phyloP scores from a whole-genome alignment of 2,329 filamentous ascomycete genomes.

The Pleurostoma richardsiae region DNA sequence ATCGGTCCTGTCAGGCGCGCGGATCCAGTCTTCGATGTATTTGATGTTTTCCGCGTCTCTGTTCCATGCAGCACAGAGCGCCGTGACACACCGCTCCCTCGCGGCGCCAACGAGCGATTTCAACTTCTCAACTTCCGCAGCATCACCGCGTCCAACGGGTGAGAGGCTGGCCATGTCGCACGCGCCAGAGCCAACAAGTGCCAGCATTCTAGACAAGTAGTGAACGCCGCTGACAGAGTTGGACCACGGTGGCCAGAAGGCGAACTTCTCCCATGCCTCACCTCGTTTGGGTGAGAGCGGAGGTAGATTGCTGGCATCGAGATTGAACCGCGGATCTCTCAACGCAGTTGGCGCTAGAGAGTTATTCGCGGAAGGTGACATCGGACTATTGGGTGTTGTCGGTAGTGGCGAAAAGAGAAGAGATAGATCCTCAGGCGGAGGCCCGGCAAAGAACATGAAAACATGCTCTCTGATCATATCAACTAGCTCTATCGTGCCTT shows the following conservation, averaged over 20 bases:
- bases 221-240: constrained; percentile 91
- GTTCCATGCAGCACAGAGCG: constrained; percentile 87
- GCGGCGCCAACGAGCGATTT: constrained; percentile 70
- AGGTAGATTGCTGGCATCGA: constrained; percentile 73
- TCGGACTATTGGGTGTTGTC: constrained; percentile 63
- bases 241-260: constrained; percentile 92
- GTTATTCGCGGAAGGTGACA: constrained; percentile 37
- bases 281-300: constrained; percentile 72
- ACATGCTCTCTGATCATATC: constrained; percentile 76
- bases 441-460: constrained; percentile 76
- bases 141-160: constrained; percentile 53
- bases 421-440: constrained; percentile 87
- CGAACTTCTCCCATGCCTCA: constrained; percentile 87
- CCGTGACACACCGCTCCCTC: constrained; percentile 79
- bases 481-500: constrained; percentile 77
- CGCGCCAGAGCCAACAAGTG: constrained; percentile 78
- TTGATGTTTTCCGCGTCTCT: constrained; percentile 91
- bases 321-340: constrained; percentile 70
- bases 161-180: constrained; percentile 77
- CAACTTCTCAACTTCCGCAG: constrained; percentile 63
- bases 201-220: constrained; percentile 78
- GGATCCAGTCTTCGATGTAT: constrained; percentile 88
- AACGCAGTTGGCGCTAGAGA: constrained; percentile 49
- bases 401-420: constrained; percentile 78
- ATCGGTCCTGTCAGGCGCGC: constrained; percentile 74